A percentile compares a stretch with the other conserved stretches of the same genome.
phyloP scores from a whole-genome alignment of 352 stramenopile species.

The Pythium graminicola region DNA sequence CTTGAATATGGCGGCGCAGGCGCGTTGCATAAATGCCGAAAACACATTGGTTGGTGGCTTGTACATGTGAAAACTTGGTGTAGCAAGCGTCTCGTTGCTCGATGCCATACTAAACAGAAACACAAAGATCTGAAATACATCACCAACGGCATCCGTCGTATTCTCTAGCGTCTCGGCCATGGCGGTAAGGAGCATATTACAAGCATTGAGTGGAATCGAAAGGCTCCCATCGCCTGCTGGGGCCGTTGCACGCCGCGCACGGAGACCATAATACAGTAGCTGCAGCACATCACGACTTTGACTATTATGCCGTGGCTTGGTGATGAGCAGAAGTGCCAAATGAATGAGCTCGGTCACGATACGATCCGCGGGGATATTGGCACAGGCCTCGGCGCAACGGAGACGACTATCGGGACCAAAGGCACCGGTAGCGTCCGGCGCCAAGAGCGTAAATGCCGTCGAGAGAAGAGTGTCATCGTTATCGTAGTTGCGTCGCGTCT shows the following conservation, averaged over 20 bases:
- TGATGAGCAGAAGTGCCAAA: slow-evolving; percentile 62
- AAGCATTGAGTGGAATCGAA: slow-evolving; percentile 52
- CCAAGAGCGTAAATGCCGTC: slow-evolving; percentile 19
- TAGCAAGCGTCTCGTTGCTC: slow-evolving; percentile 1
- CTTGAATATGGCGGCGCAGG: slow-evolving; percentile 27
- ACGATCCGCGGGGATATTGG: slow-evolving; percentile 57
- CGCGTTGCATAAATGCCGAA: slow-evolving; percentile 55
- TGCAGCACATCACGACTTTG: slow-evolving; percentile 41
- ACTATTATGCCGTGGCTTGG: slow-evolving; percentile 37
- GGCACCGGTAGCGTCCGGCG: neutral
- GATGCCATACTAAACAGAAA: slow-evolving; percentile 56
- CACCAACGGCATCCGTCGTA: slow-evolving; percentile 28
- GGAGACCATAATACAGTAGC: slow-evolving; percentile 50
- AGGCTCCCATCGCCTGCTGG: slow-evolving; percentile 11
- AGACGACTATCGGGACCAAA: slow-evolving; percentile 18
- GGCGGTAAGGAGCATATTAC: slow-evolving; percentile 63
- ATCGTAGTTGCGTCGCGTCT: slow-evolving; percentile 48
- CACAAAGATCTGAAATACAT: slow-evolving; percentile 55
- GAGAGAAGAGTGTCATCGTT: slow-evolving; percentile 35
- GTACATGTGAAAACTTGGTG: slow-evolving; percentile 66
- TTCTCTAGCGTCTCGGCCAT: slow-evolving; percentile 55
- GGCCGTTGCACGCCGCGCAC: slow-evolving; percentile 28
- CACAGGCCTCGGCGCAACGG: slow-evolving; percentile 27
- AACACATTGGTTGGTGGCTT: slow-evolving; percentile 76
- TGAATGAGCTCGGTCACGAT: slow-evolving; percentile 55